Evolutionary conservation across 345 rosid species (phyloP).

Genomic region (Eucalyptus pauciflora): DNA sequence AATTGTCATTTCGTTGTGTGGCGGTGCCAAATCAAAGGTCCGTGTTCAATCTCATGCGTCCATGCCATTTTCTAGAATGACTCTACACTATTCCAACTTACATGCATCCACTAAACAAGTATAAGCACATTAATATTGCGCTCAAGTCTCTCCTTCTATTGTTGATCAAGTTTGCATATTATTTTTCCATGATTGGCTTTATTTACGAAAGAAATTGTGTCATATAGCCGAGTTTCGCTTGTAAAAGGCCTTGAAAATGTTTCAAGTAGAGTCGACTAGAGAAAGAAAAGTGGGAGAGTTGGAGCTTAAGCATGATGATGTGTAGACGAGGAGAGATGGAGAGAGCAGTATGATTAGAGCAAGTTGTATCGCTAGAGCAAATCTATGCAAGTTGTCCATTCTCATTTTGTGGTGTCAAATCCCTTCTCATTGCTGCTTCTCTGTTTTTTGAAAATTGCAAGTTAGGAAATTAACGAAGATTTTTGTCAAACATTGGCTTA

Average conservation of each 20-base stretch:
- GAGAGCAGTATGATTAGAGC: background rate
- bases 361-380: background rate
- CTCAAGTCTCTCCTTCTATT: background rate
- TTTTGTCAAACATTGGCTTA: too few relatives aligned
- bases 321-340: background rate
- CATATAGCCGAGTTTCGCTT: slow-evolving; percentile 77
- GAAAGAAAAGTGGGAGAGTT: background rate
- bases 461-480: background rate
- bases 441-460: background rate
- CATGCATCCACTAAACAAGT: background rate
- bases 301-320: background rate
- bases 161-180: background rate
- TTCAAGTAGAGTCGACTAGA: background rate
- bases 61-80: background rate
- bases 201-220: background rate
- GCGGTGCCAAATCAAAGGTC: background rate
- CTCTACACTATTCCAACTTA: too few relatives aligned
- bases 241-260: slow-evolving; percentile 29
- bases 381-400: background rate
- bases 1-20: background rate
- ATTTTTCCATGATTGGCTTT: background rate
- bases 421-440: background rate
- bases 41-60: background rate
- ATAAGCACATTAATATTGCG: background rate
- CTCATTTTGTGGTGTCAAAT: background rate